A percentile compares a stretch with the other conserved stretches of the same genome.
phyloP scores from a whole-genome alignment of 1,284 basidiomycete genomes.

The Cryptococcus sp. region DNA sequence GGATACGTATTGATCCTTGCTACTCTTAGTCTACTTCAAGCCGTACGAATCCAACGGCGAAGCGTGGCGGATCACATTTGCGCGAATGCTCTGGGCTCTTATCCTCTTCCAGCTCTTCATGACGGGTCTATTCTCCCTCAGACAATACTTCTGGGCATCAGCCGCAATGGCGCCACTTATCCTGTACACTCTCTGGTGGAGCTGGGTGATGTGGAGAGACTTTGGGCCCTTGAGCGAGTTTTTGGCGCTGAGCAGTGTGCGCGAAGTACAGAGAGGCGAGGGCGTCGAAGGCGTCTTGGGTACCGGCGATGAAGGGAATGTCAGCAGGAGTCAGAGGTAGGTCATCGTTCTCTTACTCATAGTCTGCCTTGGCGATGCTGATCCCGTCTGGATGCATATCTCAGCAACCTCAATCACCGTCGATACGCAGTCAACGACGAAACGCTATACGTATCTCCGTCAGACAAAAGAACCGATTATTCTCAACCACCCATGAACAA shows the following conservation, averaged over 20 bases:
- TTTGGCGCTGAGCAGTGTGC: slow-evolving; percentile 76
- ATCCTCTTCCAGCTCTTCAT: slow-evolving; percentile 85
- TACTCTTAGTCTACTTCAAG: slow-evolving; percentile 50
- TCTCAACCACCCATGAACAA: slow-evolving; percentile 93
- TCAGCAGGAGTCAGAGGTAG: slow-evolving; percentile 80
- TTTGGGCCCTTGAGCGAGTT: slow-evolving; percentile 78
- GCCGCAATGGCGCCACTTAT: slow-evolving; percentile 79
- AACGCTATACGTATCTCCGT: slow-evolving; percentile 87
- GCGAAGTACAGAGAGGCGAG: slow-evolving; percentile 82
- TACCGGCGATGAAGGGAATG: slow-evolving; percentile 71
- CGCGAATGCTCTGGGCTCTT: slow-evolving; percentile 82
- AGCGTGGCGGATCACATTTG: slow-evolving; percentile 84
- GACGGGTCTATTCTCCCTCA: slow-evolving; percentile 86
- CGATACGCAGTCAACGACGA: slow-evolving; percentile 91
- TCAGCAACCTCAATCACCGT: slow-evolving; percentile 74
- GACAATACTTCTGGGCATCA: slow-evolving; percentile 71
- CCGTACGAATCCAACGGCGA: slow-evolving; percentile 54
- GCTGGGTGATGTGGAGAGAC: slow-evolving; percentile 68
- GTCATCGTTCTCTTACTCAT: slow-evolving; percentile 14
- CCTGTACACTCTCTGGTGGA: slow-evolving; percentile 73
- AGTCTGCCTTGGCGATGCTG: background rate
- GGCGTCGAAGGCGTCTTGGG: slow-evolving; percentile 72
- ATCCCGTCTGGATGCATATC: background rate
- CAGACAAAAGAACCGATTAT: slow-evolving; percentile 87
- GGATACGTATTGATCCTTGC: background rate